Evolutionary conservation across 805 yeast species (phyloP), one percentile per base, ranked within the genome.

Genomic region (Cyberlindnera nakhonratchasimensis): DNA sequence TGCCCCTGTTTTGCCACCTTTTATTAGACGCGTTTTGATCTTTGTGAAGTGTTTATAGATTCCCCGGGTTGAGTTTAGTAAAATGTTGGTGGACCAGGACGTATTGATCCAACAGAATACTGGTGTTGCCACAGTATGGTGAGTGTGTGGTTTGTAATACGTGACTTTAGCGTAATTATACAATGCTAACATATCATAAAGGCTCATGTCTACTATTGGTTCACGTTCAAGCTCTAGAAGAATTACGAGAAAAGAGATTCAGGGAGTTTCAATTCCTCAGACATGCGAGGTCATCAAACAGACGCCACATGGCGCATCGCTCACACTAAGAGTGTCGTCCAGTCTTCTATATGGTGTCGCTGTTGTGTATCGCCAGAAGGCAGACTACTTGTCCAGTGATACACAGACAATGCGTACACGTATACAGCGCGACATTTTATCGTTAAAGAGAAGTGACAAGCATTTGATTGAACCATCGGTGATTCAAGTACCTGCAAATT

Each of bases 321-420:
- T 55, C 34, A 55, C 59, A 1, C 43, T 64, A 2, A 48, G 75
- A 23, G 47, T 67, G 12, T 57, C 66, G 0, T 71, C 78, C 0
- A 69, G 57, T 35, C 50, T 75, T 7, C 53, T 75, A 26, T 65
- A 72, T 46, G 80, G 80, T 1, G 61, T 74, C 5, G 61, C 77
- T 1, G 43, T 75, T 28, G 57, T 71, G 29, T 72, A 71, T 53
- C 73, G 66, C 43, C 71, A 72, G 21, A 75, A 80, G 53, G 67
- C 74, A 0, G 70, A 69, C 4, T 70, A 69, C 49, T 67, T 73
- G 48, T 66, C 65, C 48, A 53, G 38, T 24, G 62, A 58, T 39
- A 43, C 56, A 0, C 45, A 48, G 11, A 17, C 42, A 9, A 44
- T 54, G 8, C 51, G 58, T 25, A 48, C 60, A 4, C 49, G 55